A percentile compares a stretch with the other conserved stretches of the same genome.
These are phyloP conservation scores for Sporobolomyces pararoseus DNA, from an alignment of 768 basidiomycete genomes.

Conservation along the genomic window DNA sequence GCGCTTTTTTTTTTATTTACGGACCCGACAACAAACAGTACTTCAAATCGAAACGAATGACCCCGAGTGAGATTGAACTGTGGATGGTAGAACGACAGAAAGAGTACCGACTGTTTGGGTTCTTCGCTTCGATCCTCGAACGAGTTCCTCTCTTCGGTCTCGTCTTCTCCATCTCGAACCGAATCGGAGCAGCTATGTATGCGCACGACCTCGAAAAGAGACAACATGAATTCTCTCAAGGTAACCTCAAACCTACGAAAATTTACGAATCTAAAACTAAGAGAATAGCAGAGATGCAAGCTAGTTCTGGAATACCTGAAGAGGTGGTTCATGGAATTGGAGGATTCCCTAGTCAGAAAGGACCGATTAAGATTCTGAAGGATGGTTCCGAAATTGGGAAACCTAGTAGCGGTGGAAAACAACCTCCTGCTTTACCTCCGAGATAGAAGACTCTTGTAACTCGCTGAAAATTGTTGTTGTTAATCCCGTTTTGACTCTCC, in stretches of 20 bases:
- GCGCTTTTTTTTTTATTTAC: too few relatives aligned
- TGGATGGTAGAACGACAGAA: constrained; percentile 44
- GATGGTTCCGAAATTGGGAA: constrained; percentile 20
- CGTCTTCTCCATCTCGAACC: constrained; percentile 51
- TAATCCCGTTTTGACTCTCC: too few relatives aligned
- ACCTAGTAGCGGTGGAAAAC: neutral
- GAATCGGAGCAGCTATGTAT: constrained; percentile 47
- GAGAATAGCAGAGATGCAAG: constrained; percentile 16
- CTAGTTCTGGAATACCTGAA: constrained; percentile 34
- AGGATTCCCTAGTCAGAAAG: constrained; percentile 39
- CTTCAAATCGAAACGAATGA: constrained; percentile 52
- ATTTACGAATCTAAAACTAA: constrained; percentile 43
- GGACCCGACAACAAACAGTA: too few relatives aligned
- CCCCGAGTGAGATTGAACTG: constrained; percentile 39
- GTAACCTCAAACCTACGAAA: constrained; percentile 32
- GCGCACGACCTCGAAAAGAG: constrained; percentile 44
- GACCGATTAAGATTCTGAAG: constrained; percentile 27
- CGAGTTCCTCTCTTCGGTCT: constrained; percentile 51
- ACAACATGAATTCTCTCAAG: constrained; percentile 40
- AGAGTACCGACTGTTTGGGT: constrained; percentile 50
- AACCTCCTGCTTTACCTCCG: constrained; percentile 4
- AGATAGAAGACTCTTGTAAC: neutral
- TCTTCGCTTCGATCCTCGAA: constrained; percentile 51
- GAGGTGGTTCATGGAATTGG: constrained; percentile 29
- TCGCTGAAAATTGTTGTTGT: too few relatives aligned